Evolutionary conservation across 805 yeast genomes (phyloP), one percentile per base, ranked within the genome.

Genomic region (Barnettozyma pratensis): DNA sequence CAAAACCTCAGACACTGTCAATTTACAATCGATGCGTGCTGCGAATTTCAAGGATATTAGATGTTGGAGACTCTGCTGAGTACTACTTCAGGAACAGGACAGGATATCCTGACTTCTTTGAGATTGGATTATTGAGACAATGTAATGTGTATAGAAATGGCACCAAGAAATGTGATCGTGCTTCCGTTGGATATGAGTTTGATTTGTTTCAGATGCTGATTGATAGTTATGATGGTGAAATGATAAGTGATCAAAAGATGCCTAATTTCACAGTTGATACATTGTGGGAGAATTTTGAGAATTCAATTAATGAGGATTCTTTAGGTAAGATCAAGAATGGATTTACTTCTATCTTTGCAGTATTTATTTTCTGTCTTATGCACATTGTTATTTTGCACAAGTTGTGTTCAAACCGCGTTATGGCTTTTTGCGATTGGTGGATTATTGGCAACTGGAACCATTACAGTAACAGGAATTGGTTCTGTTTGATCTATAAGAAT

Each of bases 21-120:
- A 19, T 19, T 19, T 19, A 19, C 19, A 19, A 19, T 19, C 2
- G 19, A 3, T 19, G 19, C 19, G 19, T 19, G 19, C 19, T 19
- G 19, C 19, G 19, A 19, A 19, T 19, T 19, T 19, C 38, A 7
- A 19, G 36, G 31, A 5, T 31, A 19, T 32, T 39, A 4, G 42
- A 38, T 6, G n/a, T 39, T n/a, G 47, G 47, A 8, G 47, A 44
- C 31, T 19, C 38, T 4, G 32, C 37, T 4, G 34, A 30, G 9
- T 39, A 31, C 32, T 40, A 45, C 30, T 9, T 26, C 10, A 36
- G 34, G 27, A 31, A 45, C 27, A 14, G 41, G 35, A 30, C 48
- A 3, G 48, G 48, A 26, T 36, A 32, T 19, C 48, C 48, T 7
- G 48, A 45, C 11, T 30, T 27, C 27, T 41, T 41, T 9, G 19